Percentiles rank a stretch among this genome's conserved stretches.
Conservation (phyloP, 805 yeast species). For the Dipodascopsis uninucleata region DNA sequence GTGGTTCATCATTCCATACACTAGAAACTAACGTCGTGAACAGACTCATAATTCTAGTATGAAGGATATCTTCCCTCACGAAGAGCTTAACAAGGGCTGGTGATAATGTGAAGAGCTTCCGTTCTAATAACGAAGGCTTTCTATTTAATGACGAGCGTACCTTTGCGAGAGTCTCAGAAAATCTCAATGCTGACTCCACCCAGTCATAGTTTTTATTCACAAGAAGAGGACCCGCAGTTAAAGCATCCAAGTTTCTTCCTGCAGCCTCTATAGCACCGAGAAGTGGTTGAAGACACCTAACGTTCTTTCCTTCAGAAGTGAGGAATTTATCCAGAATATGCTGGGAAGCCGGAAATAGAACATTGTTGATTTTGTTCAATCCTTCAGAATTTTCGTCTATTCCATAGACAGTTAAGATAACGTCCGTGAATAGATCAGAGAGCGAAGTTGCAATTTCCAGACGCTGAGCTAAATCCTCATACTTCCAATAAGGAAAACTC, state of each 20-base stretch:
- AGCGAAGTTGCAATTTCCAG: conserved; percentile 42
- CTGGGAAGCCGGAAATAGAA: conserved; percentile 50
- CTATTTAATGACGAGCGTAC: conserved; percentile 51
- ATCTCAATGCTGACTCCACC: conserved; percentile 50
- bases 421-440: conserved; percentile 48
- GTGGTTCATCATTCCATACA: conserved; percentile 53
- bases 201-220: conserved; percentile 51
- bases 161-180: conserved; percentile 54
- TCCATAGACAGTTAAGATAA: conserved; percentile 54
- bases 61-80: conserved; percentile 46
- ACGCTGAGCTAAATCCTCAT: conserved; percentile 52
- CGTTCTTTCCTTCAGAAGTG: conserved; percentile 42
- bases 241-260: conserved; percentile 38
- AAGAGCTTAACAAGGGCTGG: conserved; percentile 59
- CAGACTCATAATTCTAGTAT: conserved; percentile 52
- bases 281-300: conserved; percentile 55
- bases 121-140: conserved; percentile 64
- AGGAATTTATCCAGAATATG: conserved; percentile 56
- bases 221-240: conserved; percentile 43
- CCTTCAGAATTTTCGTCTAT: conserved; percentile 43
- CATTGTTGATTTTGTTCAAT: conserved; percentile 45
- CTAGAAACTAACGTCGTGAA: conserved; percentile 41
- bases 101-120: conserved; percentile 51
- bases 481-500: conserved; percentile 68
- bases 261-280: conserved; percentile 48